Conservation (phyloP, 2,329 filamentous ascomycete genomes). For the Aureobasidium sp. region DNA sequence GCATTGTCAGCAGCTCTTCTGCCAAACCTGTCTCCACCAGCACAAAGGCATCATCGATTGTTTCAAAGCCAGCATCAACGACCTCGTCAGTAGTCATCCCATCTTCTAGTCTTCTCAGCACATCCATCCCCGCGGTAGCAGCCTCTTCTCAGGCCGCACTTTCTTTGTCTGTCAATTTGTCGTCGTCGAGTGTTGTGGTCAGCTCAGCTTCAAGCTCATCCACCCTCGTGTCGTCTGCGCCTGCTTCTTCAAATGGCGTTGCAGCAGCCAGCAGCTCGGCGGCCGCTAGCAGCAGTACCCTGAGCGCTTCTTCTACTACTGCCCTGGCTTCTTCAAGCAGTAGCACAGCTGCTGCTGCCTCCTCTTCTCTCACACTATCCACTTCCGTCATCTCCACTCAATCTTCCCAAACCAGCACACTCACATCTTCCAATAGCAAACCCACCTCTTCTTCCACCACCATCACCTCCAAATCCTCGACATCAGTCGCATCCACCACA, state of each 20-base stretch:
- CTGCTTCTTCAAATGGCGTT: no score
- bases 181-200: background rate
- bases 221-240: background rate
- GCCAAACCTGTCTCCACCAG: no score
- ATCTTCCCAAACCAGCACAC: slow-evolving; percentile 3
- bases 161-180: background rate
- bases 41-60: slow-evolving; percentile 2
- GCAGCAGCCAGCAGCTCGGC: no score
- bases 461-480: background rate
- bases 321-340: background rate
- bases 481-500: background rate
- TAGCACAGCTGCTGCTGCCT: background rate
- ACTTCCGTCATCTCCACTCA: background rate
- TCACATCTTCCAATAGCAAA: slow-evolving; percentile 5
- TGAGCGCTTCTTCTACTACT: background rate
- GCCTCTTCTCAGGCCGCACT: background rate
- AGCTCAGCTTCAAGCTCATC: background rate
- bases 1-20: background rate
- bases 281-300: background rate
- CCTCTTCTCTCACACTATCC: background rate
- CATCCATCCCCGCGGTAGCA: background rate
- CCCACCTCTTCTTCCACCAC: background rate
- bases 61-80: slow-evolving; percentile 2
- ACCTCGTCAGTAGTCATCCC: slow-evolving; percentile 3
- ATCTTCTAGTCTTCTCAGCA: slow-evolving; percentile 2